Evolutionary conservation across 2,329 filamentous ascomycete genomes (phyloP).

Genomic region (Cryoendolithus antarcticus): DNA sequence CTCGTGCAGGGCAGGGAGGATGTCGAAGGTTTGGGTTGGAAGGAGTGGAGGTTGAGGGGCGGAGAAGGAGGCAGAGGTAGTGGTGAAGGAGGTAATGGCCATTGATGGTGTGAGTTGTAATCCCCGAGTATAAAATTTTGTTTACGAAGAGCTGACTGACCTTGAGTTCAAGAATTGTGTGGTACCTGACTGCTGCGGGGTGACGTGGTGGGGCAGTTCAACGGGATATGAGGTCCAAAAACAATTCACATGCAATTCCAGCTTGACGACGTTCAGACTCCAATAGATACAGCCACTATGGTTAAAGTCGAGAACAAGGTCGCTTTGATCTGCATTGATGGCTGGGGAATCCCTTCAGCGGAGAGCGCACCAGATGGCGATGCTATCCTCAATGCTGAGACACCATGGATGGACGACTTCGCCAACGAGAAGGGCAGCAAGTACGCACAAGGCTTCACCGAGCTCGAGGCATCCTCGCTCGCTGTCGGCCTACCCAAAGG

Average conservation of each 20-base stretch:
- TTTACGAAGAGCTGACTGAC: too few species aligned
- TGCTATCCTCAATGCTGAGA: conserved; percentile 86
- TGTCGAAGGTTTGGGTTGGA: conserved; percentile 71
- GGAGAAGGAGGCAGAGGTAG: not conserved
- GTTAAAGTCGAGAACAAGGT: conserved; percentile 56
- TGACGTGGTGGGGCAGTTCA: too few species aligned
- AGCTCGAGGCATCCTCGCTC: conserved; percentile 90
- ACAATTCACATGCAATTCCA: too few species aligned
- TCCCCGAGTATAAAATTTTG: too few species aligned
- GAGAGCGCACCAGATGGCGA: conserved; percentile 79
- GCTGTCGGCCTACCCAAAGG: conserved; percentile 93
- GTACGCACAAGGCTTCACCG: conserved; percentile 71
- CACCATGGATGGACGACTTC: conserved; percentile 89
- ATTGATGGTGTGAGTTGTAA: too few species aligned
- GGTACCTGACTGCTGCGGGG: too few species aligned
- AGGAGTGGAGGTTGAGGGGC: conserved; percentile 37
- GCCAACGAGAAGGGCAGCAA: conserved; percentile 46
- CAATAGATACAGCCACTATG: conserved; percentile 30
- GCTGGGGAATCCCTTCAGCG: conserved; percentile 81
- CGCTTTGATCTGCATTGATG: conserved; percentile 89
- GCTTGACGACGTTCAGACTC: too few species aligned
- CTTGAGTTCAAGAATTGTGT: too few species aligned
- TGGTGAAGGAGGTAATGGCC: not conserved
- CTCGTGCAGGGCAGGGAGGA: conserved; percentile 67
- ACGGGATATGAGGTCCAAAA: too few species aligned